Base-by-base conservation (phyloP, 2,329 filamentous ascomycete genomes). In the Clarireedia sp. region DNA sequence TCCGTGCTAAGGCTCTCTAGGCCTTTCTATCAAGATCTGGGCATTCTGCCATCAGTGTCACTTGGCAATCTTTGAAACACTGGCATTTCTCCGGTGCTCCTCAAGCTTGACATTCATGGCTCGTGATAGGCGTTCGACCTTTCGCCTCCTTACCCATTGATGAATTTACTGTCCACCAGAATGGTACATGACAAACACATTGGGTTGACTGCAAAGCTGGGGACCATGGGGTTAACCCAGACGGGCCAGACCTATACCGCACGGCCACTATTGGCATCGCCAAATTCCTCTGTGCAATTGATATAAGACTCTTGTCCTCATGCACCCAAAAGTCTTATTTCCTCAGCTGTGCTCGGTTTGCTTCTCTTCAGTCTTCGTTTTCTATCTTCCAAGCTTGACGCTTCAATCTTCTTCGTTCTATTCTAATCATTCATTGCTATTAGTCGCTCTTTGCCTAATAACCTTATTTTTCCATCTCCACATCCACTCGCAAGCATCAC, bases 271-370 rank as follows among this genome's bases (percentile, higher is more conserved):
- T 47, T 53, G 41, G 51, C 51, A 47, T 19, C 24, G n/a, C 23
- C 33, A 19, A 26, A 40, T 29, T 40, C 12, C n/a, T 21, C 5
- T 26, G 29, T 47, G 16, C 37, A 36, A 29, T 47, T 53, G 51
- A 53, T 53, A 53, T 53, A 53, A 53, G 51, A 17, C 26, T 53
- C 51, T 53, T 53, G 43, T 53, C 29, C 51, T 53, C 51, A 53
- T 53, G 51, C 51, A 53, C 29, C 51, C 51, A 53, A 53, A 41
- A 47, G 29, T 48, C 36, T 40, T 53, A 19, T 40, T 47, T 53
- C 49, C 51, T 48, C 51, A 53, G 51, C 51, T 47, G 51, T 38
- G 43, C 51, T 53, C 51, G 40, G 29, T 53, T 45, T 26, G 21
- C 43, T 48, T 48, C 21, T 53, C 44, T 26, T 47, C 33, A 23